Base-by-base conservation (phyloP, 2,329 filamentous ascomycete genomes). In the Metarhizium album region DNA sequence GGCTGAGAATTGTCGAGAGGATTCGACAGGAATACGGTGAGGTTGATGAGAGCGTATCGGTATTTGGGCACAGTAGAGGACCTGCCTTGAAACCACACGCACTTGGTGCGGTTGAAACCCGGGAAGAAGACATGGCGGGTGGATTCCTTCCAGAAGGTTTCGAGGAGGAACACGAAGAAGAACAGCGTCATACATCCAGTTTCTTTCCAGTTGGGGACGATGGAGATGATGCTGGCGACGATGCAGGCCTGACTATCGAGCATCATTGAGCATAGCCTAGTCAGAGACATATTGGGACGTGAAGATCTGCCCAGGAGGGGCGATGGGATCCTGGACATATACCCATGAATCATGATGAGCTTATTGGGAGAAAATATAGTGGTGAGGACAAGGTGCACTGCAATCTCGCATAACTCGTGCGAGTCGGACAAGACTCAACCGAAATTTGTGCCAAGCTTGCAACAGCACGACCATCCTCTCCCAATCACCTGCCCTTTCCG, bases 1-100 rank as follows among this genome's bases (percentile, higher is more conserved):
- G 90, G 0, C 64, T 96, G 67, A 78, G 89, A 3, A 93, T 97
- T 52, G 76, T 88, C 20, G 78, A 93, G 64, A 77, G 89, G 46
- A 84, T 94, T 40, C 75, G 75, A 40, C 76, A 82, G 50, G 87
- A 95, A 54, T 94, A 94, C 63, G 87, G 86, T 1, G 76, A 82
- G 37, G 70, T 78, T 3, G 70, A 73, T 42, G 74, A 76, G 9
- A 68, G 68, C 24, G 68, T 74, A 3, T 76, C 80, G 16, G 73
- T 78, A 1, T 72, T 80, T 54, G 80, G 78, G 42, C 78, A 79
- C 27, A 75, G 72, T 45, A 61, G 52, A 11, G 51, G 54, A 31
- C 52, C 55, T 45, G 53, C 52, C 3, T 18, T 48, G 2, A 49
- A 51, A 2, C 22, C 47, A 5, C 55, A 55, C 31, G 54, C 57